Evolutionary conservation across 169 alveolate genomes (phyloP).

Genomic region (Miamiensis avidus): DNA sequence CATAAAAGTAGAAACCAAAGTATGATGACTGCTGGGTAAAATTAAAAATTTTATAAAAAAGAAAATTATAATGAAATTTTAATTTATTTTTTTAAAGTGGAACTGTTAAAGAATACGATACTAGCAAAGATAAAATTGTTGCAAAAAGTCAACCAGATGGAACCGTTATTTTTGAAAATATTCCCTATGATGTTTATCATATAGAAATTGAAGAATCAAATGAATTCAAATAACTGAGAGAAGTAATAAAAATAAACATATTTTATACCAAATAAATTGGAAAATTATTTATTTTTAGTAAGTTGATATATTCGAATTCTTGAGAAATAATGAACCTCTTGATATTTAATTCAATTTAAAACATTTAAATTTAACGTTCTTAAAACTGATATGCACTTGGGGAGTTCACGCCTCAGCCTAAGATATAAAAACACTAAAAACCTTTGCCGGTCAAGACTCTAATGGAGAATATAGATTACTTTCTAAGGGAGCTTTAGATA

Average conservation of each 20-base stretch:
- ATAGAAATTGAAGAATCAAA: not conserved
- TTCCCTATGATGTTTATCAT: not conserved
- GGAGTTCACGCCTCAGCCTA: not conserved
- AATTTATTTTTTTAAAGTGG: not conserved
- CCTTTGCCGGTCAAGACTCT: not conserved
- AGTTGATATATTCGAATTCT: not conserved
- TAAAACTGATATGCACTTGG: not conserved
- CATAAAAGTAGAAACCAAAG: not conserved
- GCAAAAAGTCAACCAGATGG: not conserved
- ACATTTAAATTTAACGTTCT: not conserved
- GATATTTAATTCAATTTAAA: not conserved
- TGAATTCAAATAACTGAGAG: not conserved
- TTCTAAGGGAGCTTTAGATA: not conserved
- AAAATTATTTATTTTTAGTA: not conserved
- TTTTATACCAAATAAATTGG: no score
- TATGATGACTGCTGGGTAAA: no score
- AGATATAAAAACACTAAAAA: not conserved
- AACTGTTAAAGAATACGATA: not conserved
- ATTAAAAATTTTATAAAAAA: no score
- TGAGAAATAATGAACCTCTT: not conserved
- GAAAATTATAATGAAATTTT: no score
- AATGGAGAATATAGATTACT: not conserved
- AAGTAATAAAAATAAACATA: not conserved
- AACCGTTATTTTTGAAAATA: not conserved
- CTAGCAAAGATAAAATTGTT: not conserved